A percentile compares a stretch with the other conserved stretches of the same genome.
Evolutionary conservation across 441 rosid species (phyloP).

Genomic region (Syzygium syzygioides): DNA sequence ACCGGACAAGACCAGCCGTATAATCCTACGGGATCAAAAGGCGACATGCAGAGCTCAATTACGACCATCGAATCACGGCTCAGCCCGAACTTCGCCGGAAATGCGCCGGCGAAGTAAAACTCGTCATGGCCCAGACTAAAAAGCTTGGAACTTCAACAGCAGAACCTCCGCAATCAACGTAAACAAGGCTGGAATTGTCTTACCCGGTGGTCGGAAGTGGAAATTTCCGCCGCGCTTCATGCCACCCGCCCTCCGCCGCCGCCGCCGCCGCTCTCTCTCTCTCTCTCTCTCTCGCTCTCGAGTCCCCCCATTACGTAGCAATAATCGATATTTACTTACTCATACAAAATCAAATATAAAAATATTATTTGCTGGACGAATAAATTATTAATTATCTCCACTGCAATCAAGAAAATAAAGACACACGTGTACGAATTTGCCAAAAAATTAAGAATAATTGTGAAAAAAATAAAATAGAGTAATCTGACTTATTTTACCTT

Average conservation of each 20-base stretch:
- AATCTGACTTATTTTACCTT: background rate
- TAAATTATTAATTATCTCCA: background rate
- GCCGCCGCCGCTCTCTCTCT: background rate
- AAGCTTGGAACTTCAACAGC: background rate
- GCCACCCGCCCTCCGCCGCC: background rate
- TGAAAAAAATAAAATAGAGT: background rate
- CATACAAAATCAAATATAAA: background rate
- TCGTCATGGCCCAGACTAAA: background rate
- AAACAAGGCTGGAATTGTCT: background rate
- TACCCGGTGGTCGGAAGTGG: background rate
- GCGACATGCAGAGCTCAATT: background rate
- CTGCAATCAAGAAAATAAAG: background rate
- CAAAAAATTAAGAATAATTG: background rate
- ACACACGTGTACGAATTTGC: background rate
- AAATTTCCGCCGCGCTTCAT: background rate
- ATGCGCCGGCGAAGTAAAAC: background rate
- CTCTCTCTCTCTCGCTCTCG: background rate
- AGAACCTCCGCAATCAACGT: background rate
- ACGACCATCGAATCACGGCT: background rate
- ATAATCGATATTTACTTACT: background rate
- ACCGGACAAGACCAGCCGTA: background rate
- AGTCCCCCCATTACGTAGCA: background rate
- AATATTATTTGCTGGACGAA: background rate
- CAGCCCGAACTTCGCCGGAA: background rate
- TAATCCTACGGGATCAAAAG: background rate